Evolutionary conservation across 2,329 filamentous ascomycete species (phyloP).

Genomic region (Falciphora oryzae): DNA sequence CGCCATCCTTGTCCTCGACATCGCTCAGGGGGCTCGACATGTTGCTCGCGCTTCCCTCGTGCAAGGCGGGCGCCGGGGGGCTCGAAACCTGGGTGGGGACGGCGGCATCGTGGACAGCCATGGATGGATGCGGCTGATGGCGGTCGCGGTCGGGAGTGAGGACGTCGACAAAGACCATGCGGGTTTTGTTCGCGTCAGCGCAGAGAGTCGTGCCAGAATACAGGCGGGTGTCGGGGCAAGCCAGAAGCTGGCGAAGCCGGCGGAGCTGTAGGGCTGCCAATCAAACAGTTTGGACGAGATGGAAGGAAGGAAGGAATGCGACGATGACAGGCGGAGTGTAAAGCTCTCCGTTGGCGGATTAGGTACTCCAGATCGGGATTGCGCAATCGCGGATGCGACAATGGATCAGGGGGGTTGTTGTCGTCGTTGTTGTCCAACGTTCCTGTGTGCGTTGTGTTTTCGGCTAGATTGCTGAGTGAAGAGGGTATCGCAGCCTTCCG

Average conservation of each 20-base stretch:
- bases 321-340: too few species aligned
- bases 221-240: background rate
- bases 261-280: background rate
- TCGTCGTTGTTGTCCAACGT: background rate
- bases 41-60: constrained; percentile 59
- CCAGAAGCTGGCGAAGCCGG: background rate
- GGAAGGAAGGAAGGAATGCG: too few species aligned
- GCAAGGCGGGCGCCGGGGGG: constrained; percentile 40
- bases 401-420: background rate
- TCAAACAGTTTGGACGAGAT: background rate
- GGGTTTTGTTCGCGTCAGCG: background rate
- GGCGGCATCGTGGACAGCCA: constrained; percentile 46
- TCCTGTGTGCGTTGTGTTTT: background rate
- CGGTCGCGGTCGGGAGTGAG: background rate
- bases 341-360: too few species aligned
- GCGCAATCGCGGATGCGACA: too few species aligned
- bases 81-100: constrained; percentile 41
- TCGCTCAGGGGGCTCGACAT: constrained; percentile 91
- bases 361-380: too few species aligned
- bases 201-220: background rate
- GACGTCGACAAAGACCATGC: background rate
- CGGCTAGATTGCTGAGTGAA: background rate
- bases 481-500: background rate
- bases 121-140: constrained; percentile 22
- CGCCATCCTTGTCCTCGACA: constrained; percentile 72